phyloP scores from a whole-genome alignment of 208 protist genomes.

The Trypanosoma melophagium region DNA sequence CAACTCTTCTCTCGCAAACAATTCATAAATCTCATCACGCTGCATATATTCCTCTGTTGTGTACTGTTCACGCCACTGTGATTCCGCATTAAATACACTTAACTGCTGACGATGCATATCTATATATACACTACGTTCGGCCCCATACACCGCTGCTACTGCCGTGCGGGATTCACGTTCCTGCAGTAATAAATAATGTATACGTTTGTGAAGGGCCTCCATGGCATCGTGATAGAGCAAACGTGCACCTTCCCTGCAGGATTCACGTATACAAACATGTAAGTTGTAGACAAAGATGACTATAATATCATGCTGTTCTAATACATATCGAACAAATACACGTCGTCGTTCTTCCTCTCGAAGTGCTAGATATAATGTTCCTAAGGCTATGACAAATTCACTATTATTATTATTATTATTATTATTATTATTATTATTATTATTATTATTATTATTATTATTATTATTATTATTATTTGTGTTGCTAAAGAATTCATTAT shows the following conservation, averaged over 20 bases:
- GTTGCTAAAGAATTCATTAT: constrained; percentile 22
- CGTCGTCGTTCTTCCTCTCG: constrained; percentile 41
- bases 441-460: constrained; percentile 3
- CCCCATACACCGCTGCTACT: constrained; percentile 33
- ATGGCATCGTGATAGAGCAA: constrained; percentile 24
- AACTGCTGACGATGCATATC: background rate
- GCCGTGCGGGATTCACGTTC: constrained; percentile 47
- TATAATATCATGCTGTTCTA: constrained; percentile 59
- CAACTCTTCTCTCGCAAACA: constrained; percentile 29
- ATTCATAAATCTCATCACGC: constrained; percentile 28
- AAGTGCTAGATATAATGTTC: constrained; percentile 42
- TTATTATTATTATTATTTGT: too few relatives aligned
- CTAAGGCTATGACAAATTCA: constrained; percentile 29
- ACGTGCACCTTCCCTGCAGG: constrained; percentile 17
- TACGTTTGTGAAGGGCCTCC: constrained; percentile 26
- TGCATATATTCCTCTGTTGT: constrained; percentile 22
- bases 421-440: constrained; percentile 5
- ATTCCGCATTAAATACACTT: constrained; percentile 13
- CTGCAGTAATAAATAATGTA: constrained; percentile 33
- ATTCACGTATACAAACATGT: constrained; percentile 16
- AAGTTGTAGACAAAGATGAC: constrained; percentile 30
- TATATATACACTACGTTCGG: constrained; percentile 6
- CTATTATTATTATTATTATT: constrained; percentile 2
- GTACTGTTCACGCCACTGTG: background rate
- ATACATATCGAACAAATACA: constrained; percentile 43